These are phyloP conservation scores for Penicillium nucicola DNA, from an alignment of 495 filamentous ascomycete genomes.

Conservation along the genomic window DNA sequence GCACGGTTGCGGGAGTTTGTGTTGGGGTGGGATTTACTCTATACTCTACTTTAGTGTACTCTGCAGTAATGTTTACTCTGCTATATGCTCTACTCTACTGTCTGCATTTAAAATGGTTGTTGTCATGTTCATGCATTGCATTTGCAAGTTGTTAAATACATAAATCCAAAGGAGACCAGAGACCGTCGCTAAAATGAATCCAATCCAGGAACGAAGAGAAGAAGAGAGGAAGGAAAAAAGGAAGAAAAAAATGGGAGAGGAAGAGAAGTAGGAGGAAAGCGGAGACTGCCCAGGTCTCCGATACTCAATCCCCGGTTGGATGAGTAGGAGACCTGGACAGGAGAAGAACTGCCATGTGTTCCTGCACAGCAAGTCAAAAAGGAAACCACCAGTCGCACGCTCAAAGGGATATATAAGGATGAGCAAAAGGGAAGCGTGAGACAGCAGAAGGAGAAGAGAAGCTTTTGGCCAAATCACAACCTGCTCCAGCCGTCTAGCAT, in stretches of 20 bases:
- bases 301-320: neutral
- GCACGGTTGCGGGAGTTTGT: too few species aligned
- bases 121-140: neutral
- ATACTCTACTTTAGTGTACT: too few species aligned
- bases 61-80: too few species aligned
- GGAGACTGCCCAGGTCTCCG: neutral
- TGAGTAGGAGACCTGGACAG: neutral
- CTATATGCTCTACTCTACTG: too few species aligned
- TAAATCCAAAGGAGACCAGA: constrained; percentile 3
- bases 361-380: neutral
- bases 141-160: constrained; percentile 9
- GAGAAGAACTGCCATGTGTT: neutral
- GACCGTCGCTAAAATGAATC: constrained; percentile 21
- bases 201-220: constrained; percentile 5
- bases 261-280: neutral
- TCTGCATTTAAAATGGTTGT: too few species aligned
- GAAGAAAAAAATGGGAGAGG: constrained; percentile 1
- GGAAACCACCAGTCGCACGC: neutral
- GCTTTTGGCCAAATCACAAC: constrained; percentile 7
- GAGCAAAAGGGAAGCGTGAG: neutral
- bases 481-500: neutral
- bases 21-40: too few species aligned
- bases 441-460: neutral
- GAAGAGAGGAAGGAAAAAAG: constrained; percentile 2
- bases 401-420: constrained; percentile 1